Conservation (phyloP, 306 rosid species). For the Urtica urens region DNA sequence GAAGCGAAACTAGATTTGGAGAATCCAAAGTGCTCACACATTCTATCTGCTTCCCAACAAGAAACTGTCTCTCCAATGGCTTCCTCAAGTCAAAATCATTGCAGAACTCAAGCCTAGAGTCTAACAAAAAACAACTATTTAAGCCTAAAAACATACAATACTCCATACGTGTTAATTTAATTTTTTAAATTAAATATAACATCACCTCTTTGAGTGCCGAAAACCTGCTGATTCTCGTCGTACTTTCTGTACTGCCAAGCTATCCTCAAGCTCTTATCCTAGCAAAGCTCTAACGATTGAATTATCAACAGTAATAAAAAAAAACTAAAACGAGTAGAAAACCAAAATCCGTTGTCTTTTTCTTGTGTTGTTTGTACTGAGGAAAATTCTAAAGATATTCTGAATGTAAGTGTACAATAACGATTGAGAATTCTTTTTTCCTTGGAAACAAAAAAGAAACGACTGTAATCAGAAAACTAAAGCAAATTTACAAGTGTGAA, state of each 20-base stretch:
- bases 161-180: neutral
- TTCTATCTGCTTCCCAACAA: constrained; percentile 38
- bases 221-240: constrained; percentile 48
- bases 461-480: too few relatives aligned
- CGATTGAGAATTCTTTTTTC: too few relatives aligned
- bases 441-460: too few relatives aligned
- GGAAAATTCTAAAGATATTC: too few relatives aligned
- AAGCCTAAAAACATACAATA: neutral
- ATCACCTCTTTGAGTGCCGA: constrained; percentile 35
- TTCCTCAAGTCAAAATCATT: constrained; percentile 73
- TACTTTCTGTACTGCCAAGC: constrained; percentile 96
- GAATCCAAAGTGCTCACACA: constrained; percentile 63
- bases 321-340: too few relatives aligned
- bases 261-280: constrained; percentile 79
- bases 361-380: too few relatives aligned
- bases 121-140: constrained; percentile 23
- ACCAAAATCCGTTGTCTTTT: too few relatives aligned
- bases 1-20: constrained; percentile 40
- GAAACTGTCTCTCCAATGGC: constrained; percentile 65
- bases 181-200: neutral
- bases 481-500: too few relatives aligned
- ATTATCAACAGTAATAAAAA: neutral
- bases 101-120: constrained; percentile 51
- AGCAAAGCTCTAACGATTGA: constrained; percentile 15
- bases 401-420: too few relatives aligned